phyloP scores from a whole-genome alignment of 306 rosid genomes.

The Argentina anserina region DNA sequence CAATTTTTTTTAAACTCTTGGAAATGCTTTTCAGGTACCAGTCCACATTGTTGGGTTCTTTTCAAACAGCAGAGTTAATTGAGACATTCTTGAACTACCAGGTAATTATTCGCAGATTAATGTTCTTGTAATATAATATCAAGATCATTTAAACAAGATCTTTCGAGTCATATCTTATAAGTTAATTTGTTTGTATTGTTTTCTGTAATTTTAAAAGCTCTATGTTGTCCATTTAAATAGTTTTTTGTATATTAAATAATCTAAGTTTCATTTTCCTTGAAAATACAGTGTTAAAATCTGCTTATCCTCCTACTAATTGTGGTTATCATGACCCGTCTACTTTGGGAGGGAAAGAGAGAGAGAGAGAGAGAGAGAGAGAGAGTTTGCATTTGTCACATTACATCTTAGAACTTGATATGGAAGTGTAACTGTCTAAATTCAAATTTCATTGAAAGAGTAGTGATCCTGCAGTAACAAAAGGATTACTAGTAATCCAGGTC shows the following conservation, averaged over 20 bases:
- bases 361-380: not conserved
- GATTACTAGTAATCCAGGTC: too few species aligned
- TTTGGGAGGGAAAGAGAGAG: too few species aligned
- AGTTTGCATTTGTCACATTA: not conserved
- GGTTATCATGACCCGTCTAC: not conserved
- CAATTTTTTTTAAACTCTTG: slow-evolving; percentile 11
- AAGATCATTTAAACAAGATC: not conserved
- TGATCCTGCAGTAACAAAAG: too few species aligned
- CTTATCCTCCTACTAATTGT: not conserved
- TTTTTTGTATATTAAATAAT: not conserved
- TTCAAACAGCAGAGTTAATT: slow-evolving; percentile 85
- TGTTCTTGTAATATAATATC: not conserved
- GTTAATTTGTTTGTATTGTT: not conserved
- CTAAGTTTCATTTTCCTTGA: not conserved
- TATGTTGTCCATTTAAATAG: not conserved
- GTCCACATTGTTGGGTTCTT: slow-evolving; percentile 87
- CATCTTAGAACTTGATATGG: not conserved
- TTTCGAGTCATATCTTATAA: not conserved
- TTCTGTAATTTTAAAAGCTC: not conserved
- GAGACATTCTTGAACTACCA: slow-evolving; percentile 98
- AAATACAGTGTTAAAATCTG: not conserved
- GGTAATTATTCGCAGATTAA: slow-evolving; percentile 37
- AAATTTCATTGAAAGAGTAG: too few species aligned
- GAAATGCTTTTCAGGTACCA: slow-evolving; percentile 64
- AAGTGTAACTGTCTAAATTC: too few species aligned